Evolutionary conservation across 2,329 filamentous ascomycete species (phyloP), one percentile per base, ranked within the genome.

Genomic region (Fulvia fulva): DNA sequence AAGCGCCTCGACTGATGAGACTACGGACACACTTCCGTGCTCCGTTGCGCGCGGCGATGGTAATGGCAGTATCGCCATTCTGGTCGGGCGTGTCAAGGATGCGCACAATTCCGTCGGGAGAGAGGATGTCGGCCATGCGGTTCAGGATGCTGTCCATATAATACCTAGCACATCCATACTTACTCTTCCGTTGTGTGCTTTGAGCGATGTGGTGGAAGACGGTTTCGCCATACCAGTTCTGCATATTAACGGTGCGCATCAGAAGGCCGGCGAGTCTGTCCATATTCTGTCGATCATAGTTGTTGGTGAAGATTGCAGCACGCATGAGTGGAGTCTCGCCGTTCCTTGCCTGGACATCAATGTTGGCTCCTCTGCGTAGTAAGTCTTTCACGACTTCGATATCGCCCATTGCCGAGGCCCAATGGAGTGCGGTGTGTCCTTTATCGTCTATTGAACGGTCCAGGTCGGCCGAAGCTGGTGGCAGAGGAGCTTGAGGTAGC

Each of bases 371-470:
- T 60, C 92, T 91, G 43, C 86, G 83, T 67, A 94, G 88, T 19
- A 99, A 80, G 73, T 96, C 89, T 73, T 88, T 91, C 61, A 97
- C 90, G 16, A 97, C 90, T 51, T 93, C 89, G 28, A 97, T 80
- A 66, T 97, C 94, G 58, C 94, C 94, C 93, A 99, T 99, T 23
- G 94, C 91, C 54, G 91, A 91, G 19, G 92, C 94, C 94, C 94
- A 99, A 72, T 99, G 94, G 65, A 99, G 83, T 5, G 93, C 92
- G 2, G 91, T 96, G 70, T 97, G 92, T 9, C 88, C 87, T 68
- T 96, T 91, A 45, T 91, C 89, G 72, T 99, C 94, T 62, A 99
- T 97, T n/a, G 87, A 82, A 73, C 90, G 89, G 74, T 99, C 89
- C 5, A 95, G 87, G 70, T 96, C 87, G 68, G 96, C 96, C 71